phyloP scores from a whole-genome alignment of 2,329 filamentous ascomycete species.

The Canariomyces notabilis region DNA sequence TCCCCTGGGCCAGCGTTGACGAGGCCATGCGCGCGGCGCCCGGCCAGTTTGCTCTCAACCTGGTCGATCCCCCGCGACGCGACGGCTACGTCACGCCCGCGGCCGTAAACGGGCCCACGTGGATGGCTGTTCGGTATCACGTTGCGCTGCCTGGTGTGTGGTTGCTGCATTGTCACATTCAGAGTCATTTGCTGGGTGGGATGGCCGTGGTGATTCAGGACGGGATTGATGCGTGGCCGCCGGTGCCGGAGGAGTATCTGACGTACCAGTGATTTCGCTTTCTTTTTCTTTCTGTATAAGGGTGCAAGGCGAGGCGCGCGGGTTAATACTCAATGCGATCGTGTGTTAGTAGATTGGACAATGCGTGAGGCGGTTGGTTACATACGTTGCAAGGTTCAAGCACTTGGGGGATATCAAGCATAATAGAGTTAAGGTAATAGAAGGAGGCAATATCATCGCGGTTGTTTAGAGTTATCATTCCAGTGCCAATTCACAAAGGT shows the following conservation, averaged over 20 bases:
- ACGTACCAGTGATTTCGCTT: conserved; percentile 3
- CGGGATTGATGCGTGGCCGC: conserved; percentile 40
- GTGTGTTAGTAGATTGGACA: too few relatives aligned
- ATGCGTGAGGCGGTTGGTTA: too few relatives aligned
- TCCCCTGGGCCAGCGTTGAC: conserved; percentile 48
- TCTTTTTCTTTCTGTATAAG: too few relatives aligned
- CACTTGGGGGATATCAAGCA: too few relatives aligned
- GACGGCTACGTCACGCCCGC: conserved; percentile 43
- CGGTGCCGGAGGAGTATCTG: conserved; percentile 36
- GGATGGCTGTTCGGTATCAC: conserved; percentile 51
- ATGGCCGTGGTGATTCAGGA: conserved; percentile 51
- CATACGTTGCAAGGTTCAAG: too few relatives aligned
- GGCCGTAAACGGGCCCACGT: conserved; percentile 30
- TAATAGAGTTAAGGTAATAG: too few relatives aligned
- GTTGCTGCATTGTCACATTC: conserved; percentile 53
- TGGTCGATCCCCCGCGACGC: conserved; percentile 48
- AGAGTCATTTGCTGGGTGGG: conserved; percentile 48
- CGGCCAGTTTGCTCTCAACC: conserved; percentile 51
- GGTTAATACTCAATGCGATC: too few relatives aligned
- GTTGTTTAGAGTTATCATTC: too few relatives aligned
- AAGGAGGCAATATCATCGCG: too few relatives aligned
- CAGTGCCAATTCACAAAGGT: too few relatives aligned
- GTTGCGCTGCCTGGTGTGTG: conserved; percentile 49
- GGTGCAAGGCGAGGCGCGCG: too few relatives aligned
- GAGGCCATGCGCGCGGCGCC: conserved; percentile 46